Conservation (phyloP, 176 grass and related monocot genomes). For the Coix lacrymajobi region DNA sequence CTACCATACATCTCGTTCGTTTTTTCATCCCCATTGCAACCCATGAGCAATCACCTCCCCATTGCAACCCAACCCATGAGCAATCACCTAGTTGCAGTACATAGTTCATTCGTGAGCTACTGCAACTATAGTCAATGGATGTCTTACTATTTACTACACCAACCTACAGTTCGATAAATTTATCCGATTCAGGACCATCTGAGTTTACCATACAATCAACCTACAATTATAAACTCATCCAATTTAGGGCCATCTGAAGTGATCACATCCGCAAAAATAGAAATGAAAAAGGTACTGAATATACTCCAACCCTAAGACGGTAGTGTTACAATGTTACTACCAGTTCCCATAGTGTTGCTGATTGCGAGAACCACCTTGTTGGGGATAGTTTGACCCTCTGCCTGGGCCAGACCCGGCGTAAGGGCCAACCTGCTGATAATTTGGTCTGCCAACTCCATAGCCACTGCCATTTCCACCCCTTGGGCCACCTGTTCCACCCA, state of each 20-base stretch:
- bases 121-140: neutral
- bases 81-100: neutral
- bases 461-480: constrained; percentile 34
- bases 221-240: neutral
- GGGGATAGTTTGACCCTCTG: constrained; percentile 45
- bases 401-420: constrained; percentile 58
- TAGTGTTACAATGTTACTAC: constrained; percentile 32
- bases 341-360: constrained; percentile 70
- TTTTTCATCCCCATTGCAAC: neutral
- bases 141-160: too few species aligned
- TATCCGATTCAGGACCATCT: too few species aligned
- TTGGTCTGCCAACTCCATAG: constrained; percentile 52
- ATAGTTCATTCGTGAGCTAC: neutral
- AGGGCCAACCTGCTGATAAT: constrained; percentile 34
- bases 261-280: neutral
- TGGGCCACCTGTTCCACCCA: constrained; percentile 43
- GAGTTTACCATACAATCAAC: neutral
- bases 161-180: too few species aligned
- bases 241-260: neutral
- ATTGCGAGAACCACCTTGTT: constrained; percentile 46
- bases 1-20: too few species aligned
- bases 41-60: neutral
- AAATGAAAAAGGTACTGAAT: neutral
- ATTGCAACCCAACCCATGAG: neutral
- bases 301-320: too few species aligned